Evolutionary conservation across 768 basidiomycete species (phyloP).

Genomic region (Daedaleopsis sinensis): DNA sequence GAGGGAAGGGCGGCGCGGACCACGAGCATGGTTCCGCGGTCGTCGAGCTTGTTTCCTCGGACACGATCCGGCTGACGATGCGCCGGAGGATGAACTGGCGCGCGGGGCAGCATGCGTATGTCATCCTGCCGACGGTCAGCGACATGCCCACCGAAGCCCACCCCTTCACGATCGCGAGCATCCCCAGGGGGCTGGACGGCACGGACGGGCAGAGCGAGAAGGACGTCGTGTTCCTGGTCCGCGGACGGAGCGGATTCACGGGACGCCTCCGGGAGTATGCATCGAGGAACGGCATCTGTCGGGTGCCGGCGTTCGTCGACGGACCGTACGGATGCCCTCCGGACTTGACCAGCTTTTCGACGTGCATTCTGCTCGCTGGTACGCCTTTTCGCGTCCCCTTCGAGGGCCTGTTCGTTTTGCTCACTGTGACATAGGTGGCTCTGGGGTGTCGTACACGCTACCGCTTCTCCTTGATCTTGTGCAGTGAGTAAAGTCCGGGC

Average conservation of each 20-base stretch:
- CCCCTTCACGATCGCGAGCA: constrained; percentile 53
- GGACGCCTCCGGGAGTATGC: constrained; percentile 28
- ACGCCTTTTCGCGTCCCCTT: neutral
- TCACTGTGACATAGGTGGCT: constrained; percentile 29
- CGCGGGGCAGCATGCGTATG: constrained; percentile 53
- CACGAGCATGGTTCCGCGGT: constrained; percentile 29
- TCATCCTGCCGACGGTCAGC: constrained; percentile 49
- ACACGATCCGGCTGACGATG: constrained; percentile 50
- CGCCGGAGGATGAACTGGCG: constrained; percentile 46
- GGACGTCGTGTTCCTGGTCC: constrained; percentile 53
- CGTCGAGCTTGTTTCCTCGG: constrained; percentile 45
- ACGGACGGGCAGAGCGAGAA: constrained; percentile 24
- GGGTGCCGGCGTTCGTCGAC: constrained; percentile 39
- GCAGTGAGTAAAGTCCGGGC: constrained; percentile 24
- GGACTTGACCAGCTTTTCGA: constrained; percentile 35
- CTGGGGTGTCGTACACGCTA: constrained; percentile 37
- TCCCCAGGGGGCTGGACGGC: constrained; percentile 30
- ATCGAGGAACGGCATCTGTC: constrained; percentile 21
- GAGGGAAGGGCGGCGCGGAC: constrained; percentile 33
- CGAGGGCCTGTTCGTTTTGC: neutral
- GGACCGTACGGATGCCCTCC: constrained; percentile 45
- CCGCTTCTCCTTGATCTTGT: constrained; percentile 38
- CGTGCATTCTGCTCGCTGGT: constrained; percentile 43
- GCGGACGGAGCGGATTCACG: constrained; percentile 56
- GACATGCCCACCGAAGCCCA: constrained; percentile 43